A percentile compares a stretch with the other conserved stretches of the same genome.
Evolutionary conservation across 345 rosid species (phyloP).

Genomic region (Dipteronia dyeriana): DNA sequence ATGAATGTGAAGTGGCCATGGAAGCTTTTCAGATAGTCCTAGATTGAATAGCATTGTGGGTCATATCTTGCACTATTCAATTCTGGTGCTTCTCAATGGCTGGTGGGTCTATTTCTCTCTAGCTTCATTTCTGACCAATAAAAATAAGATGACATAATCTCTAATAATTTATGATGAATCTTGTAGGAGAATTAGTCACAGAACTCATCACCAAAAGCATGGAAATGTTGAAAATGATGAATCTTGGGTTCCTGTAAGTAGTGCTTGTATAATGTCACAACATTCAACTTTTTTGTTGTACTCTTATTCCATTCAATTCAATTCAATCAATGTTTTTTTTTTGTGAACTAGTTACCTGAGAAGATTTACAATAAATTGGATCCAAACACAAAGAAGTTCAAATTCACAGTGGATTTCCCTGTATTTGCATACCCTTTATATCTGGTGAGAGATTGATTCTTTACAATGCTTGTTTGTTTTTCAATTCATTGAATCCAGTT

Average conservation of each 20-base stretch:
- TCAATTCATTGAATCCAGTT: neutral
- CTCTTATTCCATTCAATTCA: neutral
- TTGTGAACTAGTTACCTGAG: conserved; percentile 55
- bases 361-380: conserved; percentile 46
- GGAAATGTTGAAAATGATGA: conserved; percentile 86
- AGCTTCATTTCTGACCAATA: neutral
- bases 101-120: conserved; percentile 50
- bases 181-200: conserved; percentile 85
- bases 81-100: conserved; percentile 90
- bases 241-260: conserved; percentile 79
- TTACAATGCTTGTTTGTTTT: neutral
- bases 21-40: conserved; percentile 70
- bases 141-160: neutral
- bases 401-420: conserved; percentile 65
- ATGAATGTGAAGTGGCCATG: conserved; percentile 70
- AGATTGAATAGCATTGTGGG: conserved; percentile 60
- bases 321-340: neutral
- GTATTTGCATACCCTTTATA: conserved; percentile 69
- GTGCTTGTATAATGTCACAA: conserved; percentile 13
- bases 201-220: conserved; percentile 88
- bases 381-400: conserved; percentile 39
- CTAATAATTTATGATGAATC: neutral
- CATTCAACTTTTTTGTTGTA: neutral
- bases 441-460: conserved; percentile 49
- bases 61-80: conserved; percentile 71